Evolutionary conservation across 176 grass and related monocot genomes (phyloP).

Genomic region (Aegilops bicornis): DNA sequence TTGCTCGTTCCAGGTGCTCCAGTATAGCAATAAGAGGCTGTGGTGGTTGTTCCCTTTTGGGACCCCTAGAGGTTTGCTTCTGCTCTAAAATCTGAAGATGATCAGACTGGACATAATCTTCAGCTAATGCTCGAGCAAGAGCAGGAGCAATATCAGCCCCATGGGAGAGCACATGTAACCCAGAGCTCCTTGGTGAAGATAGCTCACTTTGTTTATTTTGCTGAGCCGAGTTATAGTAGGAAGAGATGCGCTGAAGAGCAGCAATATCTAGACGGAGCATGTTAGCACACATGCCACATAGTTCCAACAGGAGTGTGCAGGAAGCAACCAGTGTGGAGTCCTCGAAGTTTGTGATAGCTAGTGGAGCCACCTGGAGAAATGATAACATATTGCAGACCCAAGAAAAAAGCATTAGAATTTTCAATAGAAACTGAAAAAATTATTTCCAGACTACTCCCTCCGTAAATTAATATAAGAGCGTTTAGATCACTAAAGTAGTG

Average conservation of each 20-base stretch:
- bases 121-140: slow-evolving; percentile 84
- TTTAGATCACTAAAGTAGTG: too few relatives aligned
- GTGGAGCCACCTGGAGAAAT: slow-evolving; percentile 62
- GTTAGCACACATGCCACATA: slow-evolving; percentile 90
- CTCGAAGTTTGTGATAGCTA: slow-evolving; percentile 88
- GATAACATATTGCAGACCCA: slow-evolving; percentile 9
- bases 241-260: slow-evolving; percentile 81
- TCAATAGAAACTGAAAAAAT: background rate
- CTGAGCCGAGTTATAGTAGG: slow-evolving; percentile 55
- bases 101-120: slow-evolving; percentile 87
- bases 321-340: slow-evolving; percentile 82
- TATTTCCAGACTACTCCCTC: background rate
- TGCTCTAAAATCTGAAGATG: slow-evolving; percentile 74
- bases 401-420: slow-evolving; percentile 30
- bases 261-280: slow-evolving; percentile 94
- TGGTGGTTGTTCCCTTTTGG: slow-evolving; percentile 49
- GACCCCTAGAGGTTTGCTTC: slow-evolving; percentile 40
- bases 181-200: slow-evolving; percentile 39
- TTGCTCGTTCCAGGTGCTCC: slow-evolving; percentile 83
- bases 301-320: slow-evolving; percentile 80
- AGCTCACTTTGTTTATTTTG: slow-evolving; percentile 50
- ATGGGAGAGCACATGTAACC: slow-evolving; percentile 46
- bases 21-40: slow-evolving; percentile 64
- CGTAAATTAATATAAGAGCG: too few relatives aligned
- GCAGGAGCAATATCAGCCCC: slow-evolving; percentile 53